Evolutionary conservation across 2,329 filamentous ascomycete genomes (phyloP), one percentile per base, ranked within the genome.

Genomic region (Verticillium alfalfae): DNA sequence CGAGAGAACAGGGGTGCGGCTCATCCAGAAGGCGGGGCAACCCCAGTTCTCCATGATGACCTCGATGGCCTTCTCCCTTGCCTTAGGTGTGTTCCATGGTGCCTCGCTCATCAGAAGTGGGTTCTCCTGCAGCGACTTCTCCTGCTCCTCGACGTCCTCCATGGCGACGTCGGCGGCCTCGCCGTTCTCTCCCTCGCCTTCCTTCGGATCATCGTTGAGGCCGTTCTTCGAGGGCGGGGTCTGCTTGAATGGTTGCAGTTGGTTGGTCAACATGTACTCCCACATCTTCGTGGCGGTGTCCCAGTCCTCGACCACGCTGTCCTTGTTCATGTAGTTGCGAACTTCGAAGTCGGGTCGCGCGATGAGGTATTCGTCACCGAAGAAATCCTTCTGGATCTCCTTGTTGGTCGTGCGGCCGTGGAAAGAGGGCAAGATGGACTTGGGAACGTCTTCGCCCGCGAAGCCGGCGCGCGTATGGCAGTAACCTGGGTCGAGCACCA

Each of bases 21-120:
- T 92, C 64, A 98, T 81, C 84, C 94, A 99, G 76, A 97, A 98
- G 5, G 95, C 95, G 18, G 95, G 95, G 61, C 90, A 90, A 34
- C 92, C 93, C 93, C 95, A 99, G 71, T 88, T 91, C 81, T 99
- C 95, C 89, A 99, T 97, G 63, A 92, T 93, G 65, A 98, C 88
- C 79, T 99, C 95, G 70, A 97, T 94, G 49, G 90, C 89, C 84
- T 95, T 96, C 79, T 99, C 95, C 63, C 96, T 85, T 63, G 90
- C 87, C 79, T 97, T 97, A 54, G 85, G 77, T 34, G 88, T 84
- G 76, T 97, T 98, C 93, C 94, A 98, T 12, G 92, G 90, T 15
- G 93, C 91, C 77, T 99, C 95, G 1, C 92, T 97, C 85, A 99
- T 89, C 63, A 99, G 82, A 64, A 99, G 79, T 8, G 95, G 96